Percentiles rank a stretch among this genome's conserved stretches.
Conservation (phyloP, 352 stramenopile species). For the Elongisporangium prolatum region DNA sequence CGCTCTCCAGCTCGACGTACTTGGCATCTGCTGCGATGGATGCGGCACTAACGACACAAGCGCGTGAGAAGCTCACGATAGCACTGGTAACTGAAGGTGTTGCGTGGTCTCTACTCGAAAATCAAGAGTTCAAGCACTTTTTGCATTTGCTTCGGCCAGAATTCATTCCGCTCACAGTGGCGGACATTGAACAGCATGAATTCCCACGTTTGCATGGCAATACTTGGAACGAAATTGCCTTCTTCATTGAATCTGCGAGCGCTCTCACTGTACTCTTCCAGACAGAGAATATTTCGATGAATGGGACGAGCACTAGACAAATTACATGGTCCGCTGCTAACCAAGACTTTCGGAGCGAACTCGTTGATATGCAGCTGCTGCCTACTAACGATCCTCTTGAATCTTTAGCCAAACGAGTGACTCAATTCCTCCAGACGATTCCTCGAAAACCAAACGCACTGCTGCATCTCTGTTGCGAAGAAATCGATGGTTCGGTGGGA, state of each 20-base stretch:
- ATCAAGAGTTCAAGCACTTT: conserved; percentile 18
- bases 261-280: conserved; percentile 16
- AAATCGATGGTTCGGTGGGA: conserved; percentile 6
- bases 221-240: conserved; percentile 6
- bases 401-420: conserved; percentile 9
- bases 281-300: conserved; percentile 4
- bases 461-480: conserved; percentile 31
- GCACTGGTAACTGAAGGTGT: conserved; percentile 14
- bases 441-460: conserved; percentile 10
- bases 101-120: conserved; percentile 14
- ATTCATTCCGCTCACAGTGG: conserved; percentile 6
- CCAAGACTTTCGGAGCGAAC: conserved; percentile 22
- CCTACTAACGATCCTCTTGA: conserved; percentile 3
- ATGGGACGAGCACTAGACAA: not conserved
- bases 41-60: not conserved
- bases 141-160: conserved; percentile 14
- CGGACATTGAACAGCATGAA: conserved; percentile 6
- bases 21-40: not conserved
- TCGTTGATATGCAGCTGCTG: conserved; percentile 8
- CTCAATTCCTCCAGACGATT: conserved; percentile 6
- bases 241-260: conserved; percentile 11
- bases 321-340: conserved; percentile 23
- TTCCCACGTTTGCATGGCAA: conserved; percentile 13
- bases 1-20: not conserved
- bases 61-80: conserved; percentile 22